A percentile compares a stretch with the other conserved stretches of the same genome.
These are phyloP conservation scores for Viola odorata DNA, from an alignment of 345 rosid species.

Conservation along the genomic window DNA sequence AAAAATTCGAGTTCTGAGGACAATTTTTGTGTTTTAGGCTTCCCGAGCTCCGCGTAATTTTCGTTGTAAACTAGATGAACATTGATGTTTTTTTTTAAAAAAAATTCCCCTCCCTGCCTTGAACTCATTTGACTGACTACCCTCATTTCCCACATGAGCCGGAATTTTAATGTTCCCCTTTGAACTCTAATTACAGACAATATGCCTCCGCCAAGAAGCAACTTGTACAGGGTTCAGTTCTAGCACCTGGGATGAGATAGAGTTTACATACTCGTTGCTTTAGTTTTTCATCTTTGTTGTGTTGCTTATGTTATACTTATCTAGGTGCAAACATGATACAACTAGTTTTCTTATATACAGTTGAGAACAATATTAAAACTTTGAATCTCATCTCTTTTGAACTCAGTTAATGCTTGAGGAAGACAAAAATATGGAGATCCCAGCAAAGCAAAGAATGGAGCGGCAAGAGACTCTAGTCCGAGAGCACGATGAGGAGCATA, in stretches of 20 bases:
- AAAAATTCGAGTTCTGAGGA: not conserved
- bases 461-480: slow-evolving; percentile 63
- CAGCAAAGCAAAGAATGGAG: slow-evolving; percentile 81
- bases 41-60: not conserved
- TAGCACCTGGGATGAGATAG: too few species aligned
- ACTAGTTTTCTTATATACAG: not conserved
- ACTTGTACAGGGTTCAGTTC: too few species aligned
- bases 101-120: too few species aligned
- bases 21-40: not conserved
- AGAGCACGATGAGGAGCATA: slow-evolving; percentile 67
- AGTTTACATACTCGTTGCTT: too few species aligned
- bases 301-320: too few species aligned
- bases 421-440: slow-evolving; percentile 56
- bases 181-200: too few species aligned
- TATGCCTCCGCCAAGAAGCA: too few species aligned
- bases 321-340: not conserved
- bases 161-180: too few species aligned
- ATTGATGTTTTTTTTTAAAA: too few species aligned
- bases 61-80: not conserved
- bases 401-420: slow-evolving; percentile 72
- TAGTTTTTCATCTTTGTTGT: too few species aligned
- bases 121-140: too few species aligned
- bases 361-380: not conserved
- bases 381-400: not conserved
- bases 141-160: too few species aligned